These are phyloP conservation scores for Penicillium mononematosum DNA, from an alignment of 495 filamentous ascomycete species.

Conservation along the genomic window DNA sequence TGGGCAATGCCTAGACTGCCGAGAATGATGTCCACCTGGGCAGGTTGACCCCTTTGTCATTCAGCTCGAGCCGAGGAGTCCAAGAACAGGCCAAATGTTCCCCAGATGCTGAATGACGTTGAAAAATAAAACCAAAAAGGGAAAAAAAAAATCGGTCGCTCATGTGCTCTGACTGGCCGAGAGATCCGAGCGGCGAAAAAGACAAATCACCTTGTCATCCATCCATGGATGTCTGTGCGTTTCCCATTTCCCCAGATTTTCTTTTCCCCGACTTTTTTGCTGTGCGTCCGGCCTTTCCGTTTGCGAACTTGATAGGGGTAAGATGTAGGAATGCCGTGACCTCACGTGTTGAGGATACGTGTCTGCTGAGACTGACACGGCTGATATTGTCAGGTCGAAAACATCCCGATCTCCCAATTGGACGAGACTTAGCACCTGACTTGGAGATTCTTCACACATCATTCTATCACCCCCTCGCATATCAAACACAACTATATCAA, in stretches of 20 bases:
- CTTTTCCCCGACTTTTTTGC: constrained; percentile 17
- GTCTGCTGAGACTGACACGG: too few species aligned
- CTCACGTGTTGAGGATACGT: too few species aligned
- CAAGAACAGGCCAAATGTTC: background rate
- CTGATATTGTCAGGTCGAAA: background rate
- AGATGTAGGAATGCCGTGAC: too few species aligned
- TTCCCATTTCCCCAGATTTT: constrained; percentile 5
- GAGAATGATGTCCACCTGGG: constrained; percentile 1
- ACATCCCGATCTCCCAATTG: constrained; percentile 12
- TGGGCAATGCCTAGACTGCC: constrained; percentile 6
- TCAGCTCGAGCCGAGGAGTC: background rate
- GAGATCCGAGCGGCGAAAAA: constrained; percentile 21
- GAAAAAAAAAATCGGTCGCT: constrained; percentile 3
- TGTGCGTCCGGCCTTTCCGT: too few species aligned
- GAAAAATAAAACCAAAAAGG: background rate
- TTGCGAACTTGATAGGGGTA: too few species aligned
- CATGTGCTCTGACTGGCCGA: constrained; percentile 22
- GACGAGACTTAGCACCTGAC: background rate
- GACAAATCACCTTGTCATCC: constrained; percentile 16
- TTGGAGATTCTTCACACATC: background rate
- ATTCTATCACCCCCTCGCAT: background rate
- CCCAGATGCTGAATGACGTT: constrained; percentile 1
- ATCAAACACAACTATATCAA: background rate
- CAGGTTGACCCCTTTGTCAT: background rate
- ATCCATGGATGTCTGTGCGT: background rate